Conservation (phyloP, 2,329 filamentous ascomycete species). For the Clarireedia paspali region DNA sequence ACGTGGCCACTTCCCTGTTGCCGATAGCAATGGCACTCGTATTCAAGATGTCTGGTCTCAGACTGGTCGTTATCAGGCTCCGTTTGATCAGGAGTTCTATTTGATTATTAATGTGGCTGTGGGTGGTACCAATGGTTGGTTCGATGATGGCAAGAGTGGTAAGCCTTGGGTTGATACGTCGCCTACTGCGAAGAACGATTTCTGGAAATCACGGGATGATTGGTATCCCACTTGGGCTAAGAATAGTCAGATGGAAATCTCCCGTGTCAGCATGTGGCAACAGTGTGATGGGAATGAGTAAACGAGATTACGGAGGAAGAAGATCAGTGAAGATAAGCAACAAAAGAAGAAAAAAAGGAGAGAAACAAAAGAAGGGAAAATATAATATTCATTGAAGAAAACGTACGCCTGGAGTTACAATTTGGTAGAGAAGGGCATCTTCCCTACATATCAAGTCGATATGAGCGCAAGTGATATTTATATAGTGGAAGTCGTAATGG, state of each 20-base stretch:
- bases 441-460: too few relatives aligned
- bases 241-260: conserved; percentile 54
- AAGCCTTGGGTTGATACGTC: conserved; percentile 76
- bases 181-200: conserved; percentile 61
- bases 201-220: conserved; percentile 58
- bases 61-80: conserved; percentile 54
- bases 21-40: conserved; percentile 57
- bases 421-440: too few relatives aligned
- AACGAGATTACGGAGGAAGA: background rate
- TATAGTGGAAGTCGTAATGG: too few relatives aligned
- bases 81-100: conserved; percentile 71
- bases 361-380: too few relatives aligned
- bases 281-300: conserved; percentile 55
- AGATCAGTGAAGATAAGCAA: background rate
- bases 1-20: conserved; percentile 58
- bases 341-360: too few relatives aligned
- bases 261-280: conserved; percentile 63
- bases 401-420: too few relatives aligned
- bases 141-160: conserved; percentile 58
- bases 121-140: conserved; percentile 77
- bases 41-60: conserved; percentile 56
- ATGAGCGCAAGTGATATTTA: too few relatives aligned
- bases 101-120: conserved; percentile 70
- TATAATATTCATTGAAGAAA: too few relatives aligned
- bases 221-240: conserved; percentile 68